Conservation (phyloP, 2,329 filamentous ascomycete genomes). For the Pseudopyrenochaeta lycopersici region DNA sequence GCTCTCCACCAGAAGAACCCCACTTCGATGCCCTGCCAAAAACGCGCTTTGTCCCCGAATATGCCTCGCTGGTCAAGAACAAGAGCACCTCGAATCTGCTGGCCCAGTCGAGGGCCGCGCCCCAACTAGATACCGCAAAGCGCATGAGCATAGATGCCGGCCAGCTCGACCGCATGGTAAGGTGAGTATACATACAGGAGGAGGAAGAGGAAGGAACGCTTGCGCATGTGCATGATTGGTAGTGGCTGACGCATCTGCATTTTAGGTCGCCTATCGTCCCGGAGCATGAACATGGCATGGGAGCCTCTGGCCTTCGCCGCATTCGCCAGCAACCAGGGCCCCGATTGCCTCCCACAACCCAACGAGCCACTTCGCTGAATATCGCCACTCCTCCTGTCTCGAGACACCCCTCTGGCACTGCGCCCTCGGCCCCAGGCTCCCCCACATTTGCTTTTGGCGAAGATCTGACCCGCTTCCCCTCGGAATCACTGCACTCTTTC, state of each 20-base stretch:
- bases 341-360: conserved; percentile 59
- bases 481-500: conserved; percentile 96
- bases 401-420: conserved; percentile 55
- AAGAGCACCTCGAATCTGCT: conserved; percentile 60
- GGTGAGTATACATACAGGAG: conserved; percentile 62
- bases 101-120: conserved; percentile 41
- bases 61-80: conserved; percentile 57
- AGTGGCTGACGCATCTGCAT: conserved; percentile 20
- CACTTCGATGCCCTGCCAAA: conserved; percentile 29
- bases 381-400: conserved; percentile 67
- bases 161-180: conserved; percentile 73
- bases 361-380: conserved; percentile 76
- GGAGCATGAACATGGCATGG: conserved; percentile 88
- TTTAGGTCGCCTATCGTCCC: conserved; percentile 83
- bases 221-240: conserved; percentile 2
- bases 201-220: conserved; percentile 7
- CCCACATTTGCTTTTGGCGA: conserved; percentile 77
- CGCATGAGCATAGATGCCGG: conserved; percentile 82
- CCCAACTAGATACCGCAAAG: conserved; percentile 64
- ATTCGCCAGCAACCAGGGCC: conserved; percentile 87
- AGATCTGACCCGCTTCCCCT: conserved; percentile 90
- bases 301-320: conserved; percentile 85
- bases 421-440: conserved; percentile 72
- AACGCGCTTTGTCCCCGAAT: conserved; percentile 32
- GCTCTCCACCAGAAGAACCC: conserved; percentile 45